Evolutionary conservation across 352 stramenopile species (phyloP).

Genomic region (Phytophthora fragariae): DNA sequence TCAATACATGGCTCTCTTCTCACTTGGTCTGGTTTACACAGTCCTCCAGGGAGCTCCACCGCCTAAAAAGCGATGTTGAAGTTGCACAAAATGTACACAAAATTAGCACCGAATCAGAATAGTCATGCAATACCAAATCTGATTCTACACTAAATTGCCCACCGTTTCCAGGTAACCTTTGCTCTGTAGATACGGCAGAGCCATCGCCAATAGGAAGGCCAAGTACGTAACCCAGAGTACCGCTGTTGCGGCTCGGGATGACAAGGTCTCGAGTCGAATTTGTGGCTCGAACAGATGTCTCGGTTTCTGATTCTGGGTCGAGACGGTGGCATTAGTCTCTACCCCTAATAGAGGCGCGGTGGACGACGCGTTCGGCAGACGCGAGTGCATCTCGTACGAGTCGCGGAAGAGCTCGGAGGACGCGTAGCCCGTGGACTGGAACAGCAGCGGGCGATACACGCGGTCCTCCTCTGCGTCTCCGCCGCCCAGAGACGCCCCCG

Average conservation of each 20-base stretch:
- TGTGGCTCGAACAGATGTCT: constrained; percentile 49
- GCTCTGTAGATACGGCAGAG: constrained; percentile 79
- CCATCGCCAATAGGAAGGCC: constrained; percentile 73
- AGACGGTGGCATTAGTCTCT: constrained; percentile 19
- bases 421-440: constrained; percentile 81
- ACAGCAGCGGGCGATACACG: constrained; percentile 84
- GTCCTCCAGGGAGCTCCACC: constrained; percentile 57
- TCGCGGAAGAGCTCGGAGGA: constrained; percentile 85
- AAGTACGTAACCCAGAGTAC: constrained; percentile 85
- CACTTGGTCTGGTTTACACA: constrained; percentile 43
- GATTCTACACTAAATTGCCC: constrained; percentile 2
- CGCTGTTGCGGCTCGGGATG: constrained; percentile 70
- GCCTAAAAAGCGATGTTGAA: constrained; percentile 41
- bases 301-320: constrained; percentile 35
- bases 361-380: constrained; percentile 44
- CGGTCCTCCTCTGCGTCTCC: constrained; percentile 42
- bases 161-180: constrained; percentile 78
- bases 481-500: not conserved
- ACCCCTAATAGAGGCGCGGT: constrained; percentile 37
- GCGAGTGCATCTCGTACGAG: constrained; percentile 80
- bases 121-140: constrained; percentile 18
- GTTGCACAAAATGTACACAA: constrained; percentile 6
- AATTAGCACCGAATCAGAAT: constrained; percentile 8
- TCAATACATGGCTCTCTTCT: constrained; percentile 61
- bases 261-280: constrained; percentile 85